A percentile compares a stretch with the other conserved stretches of the same genome.
phyloP scores from a whole-genome alignment of 1,284 basidiomycete species.

The Chondrostereum purpureum region DNA sequence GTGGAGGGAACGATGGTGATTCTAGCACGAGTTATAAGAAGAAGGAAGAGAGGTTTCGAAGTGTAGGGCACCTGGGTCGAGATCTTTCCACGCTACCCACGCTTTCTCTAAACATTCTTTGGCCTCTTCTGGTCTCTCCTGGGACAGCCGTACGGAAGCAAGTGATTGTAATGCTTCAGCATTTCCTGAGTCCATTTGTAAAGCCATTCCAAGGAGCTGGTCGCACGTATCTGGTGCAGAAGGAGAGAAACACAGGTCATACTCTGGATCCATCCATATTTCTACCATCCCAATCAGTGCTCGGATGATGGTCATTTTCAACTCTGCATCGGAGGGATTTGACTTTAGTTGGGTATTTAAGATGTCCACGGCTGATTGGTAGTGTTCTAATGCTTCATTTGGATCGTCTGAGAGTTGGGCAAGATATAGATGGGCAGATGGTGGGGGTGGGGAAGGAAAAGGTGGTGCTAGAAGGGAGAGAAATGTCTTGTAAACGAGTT shows the following conservation, averaged over 20 bases:
- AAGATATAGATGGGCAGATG: constrained; percentile 85
- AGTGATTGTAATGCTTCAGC: constrained; percentile 77
- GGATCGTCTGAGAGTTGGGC: constrained; percentile 82
- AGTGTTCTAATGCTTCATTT: constrained; percentile 71
- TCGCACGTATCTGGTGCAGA: constrained; percentile 80
- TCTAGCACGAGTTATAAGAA: constrained; percentile 34
- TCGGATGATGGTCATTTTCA: constrained; percentile 70
- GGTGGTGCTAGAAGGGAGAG: constrained; percentile 54
- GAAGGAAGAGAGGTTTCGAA: constrained; percentile 2
- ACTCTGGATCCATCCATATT: constrained; percentile 88
- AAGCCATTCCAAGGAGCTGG: constrained; percentile 62
- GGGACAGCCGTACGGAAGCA: constrained; percentile 86
- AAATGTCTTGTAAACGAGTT: constrained; percentile 48
- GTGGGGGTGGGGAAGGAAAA: constrained; percentile 56
- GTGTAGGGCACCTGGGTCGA: constrained; percentile 53
- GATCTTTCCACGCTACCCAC: constrained; percentile 70
- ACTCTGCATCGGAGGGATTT: constrained; percentile 53
- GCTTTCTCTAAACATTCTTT: constrained; percentile 63
- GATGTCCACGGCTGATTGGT: constrained; percentile 75
- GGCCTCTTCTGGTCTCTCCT: constrained; percentile 77
- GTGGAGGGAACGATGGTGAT: constrained; percentile 65
- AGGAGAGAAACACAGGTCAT: constrained; percentile 84
- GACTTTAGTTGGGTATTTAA: constrained; percentile 61
- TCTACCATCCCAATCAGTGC: constrained; percentile 90
- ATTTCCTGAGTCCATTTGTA: constrained; percentile 73